A percentile compares a stretch with the other conserved stretches of the same genome.
phyloP scores from a whole-genome alignment of 83 land plant genomes.

The Picea abies region DNA sequence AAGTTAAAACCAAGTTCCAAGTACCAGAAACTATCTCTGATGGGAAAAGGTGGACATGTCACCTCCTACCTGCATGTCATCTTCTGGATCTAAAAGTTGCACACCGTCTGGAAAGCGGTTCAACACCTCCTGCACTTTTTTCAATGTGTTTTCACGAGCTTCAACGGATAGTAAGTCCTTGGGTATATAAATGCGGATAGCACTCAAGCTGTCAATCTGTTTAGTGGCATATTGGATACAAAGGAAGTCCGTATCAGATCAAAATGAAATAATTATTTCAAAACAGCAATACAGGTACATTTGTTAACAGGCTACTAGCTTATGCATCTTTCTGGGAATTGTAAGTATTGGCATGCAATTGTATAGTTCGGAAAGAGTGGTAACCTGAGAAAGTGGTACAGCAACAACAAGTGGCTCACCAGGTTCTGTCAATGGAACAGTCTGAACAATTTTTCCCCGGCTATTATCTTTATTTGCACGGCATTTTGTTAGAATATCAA shows the following conservation, averaged over 20 bases:
- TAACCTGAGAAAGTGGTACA: slow-evolving; percentile 78
- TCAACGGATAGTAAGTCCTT: slow-evolving; percentile 91
- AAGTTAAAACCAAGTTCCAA: background rate
- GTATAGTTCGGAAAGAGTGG: slow-evolving; percentile 13
- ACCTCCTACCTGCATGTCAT: slow-evolving; percentile 80
- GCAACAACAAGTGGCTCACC: slow-evolving; percentile 96
- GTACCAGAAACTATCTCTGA: background rate
- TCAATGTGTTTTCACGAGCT: slow-evolving; percentile 78
- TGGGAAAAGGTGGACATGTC: background rate
- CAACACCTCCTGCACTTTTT: slow-evolving; percentile 73
- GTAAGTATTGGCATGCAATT: slow-evolving; percentile 9
- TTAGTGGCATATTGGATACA: background rate
- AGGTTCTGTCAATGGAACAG: slow-evolving; percentile 63
- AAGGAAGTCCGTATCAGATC: background rate
- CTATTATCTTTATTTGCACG: slow-evolving; percentile 41
- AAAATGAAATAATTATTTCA: background rate
- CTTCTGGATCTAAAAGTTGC: slow-evolving; percentile 90
- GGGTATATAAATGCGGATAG: slow-evolving; percentile 62
- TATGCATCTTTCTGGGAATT: slow-evolving; percentile 9
- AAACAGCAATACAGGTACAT: background rate
- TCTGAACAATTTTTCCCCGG: slow-evolving; percentile 45
- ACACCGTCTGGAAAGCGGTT: slow-evolving; percentile 78
- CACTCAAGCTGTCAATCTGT: slow-evolving; percentile 82
- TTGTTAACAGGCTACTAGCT: background rate
- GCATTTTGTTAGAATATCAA: slow-evolving; percentile 88